Conservation (phyloP, 2,329 filamentous ascomycete species). For the Xylaria polymorpha region DNA sequence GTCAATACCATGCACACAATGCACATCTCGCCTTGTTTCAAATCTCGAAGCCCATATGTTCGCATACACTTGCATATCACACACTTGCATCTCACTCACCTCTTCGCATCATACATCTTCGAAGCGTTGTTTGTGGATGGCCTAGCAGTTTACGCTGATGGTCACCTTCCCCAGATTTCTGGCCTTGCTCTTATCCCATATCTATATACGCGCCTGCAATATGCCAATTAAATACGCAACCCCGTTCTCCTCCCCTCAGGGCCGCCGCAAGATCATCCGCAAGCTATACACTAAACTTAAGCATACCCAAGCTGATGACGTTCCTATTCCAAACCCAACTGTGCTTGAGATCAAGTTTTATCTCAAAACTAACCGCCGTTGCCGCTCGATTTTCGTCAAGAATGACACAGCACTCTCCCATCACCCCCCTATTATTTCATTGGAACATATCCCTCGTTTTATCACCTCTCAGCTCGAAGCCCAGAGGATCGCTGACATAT, state of each 20-base stretch:
- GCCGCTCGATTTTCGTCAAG: conserved; percentile 33
- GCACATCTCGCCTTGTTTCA: background rate
- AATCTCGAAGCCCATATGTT: background rate
- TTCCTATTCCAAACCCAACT: conserved; percentile 41
- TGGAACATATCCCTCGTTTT: conserved; percentile 50
- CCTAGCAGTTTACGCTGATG: conserved; percentile 1
- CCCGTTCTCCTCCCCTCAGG: conserved; percentile 29
- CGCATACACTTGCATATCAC: background rate
- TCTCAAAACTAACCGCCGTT: conserved; percentile 37
- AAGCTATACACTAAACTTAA: conserved; percentile 42
- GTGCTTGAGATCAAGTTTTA: conserved; percentile 47
- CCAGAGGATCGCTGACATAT: conserved; percentile 52
- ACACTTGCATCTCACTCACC: background rate
- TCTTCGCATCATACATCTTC: background rate
- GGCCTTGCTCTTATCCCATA: conserved; percentile 12
- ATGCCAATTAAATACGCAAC: conserved; percentile 25
- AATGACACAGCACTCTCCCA: background rate
- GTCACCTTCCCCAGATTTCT: background rate
- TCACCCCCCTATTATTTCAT: conserved; percentile 10
- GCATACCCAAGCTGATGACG: conserved; percentile 43
- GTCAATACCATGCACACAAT: background rate
- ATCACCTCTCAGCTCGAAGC: conserved; percentile 56
- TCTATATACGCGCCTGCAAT: conserved; percentile 23
- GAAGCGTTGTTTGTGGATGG: background rate
- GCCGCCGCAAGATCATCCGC: conserved; percentile 34